These are phyloP conservation scores for Darksidea phi DNA, from an alignment of 495 filamentous ascomycete genomes.

Conservation along the genomic window DNA sequence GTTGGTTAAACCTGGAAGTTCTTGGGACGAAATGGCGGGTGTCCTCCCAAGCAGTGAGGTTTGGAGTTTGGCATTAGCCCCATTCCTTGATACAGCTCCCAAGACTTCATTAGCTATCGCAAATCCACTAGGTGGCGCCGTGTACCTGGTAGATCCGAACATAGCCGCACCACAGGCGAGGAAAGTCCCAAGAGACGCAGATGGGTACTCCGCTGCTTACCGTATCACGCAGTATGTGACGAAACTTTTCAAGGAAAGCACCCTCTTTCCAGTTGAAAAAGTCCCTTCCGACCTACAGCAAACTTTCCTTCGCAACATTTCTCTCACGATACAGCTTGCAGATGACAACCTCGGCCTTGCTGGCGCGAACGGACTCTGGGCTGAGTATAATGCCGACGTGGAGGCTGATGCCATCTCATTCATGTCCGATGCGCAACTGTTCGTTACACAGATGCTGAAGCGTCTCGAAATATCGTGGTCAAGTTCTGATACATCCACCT, in stretches of 20 bases:
- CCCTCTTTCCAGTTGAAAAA: constrained; percentile 21
- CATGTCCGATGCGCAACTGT: constrained; percentile 54
- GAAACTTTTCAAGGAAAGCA: constrained; percentile 50
- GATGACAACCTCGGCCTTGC: constrained; percentile 63
- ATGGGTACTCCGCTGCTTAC: constrained; percentile 68
- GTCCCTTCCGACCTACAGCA: constrained; percentile 11
- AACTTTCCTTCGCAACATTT: constrained; percentile 47
- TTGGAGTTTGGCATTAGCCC: constrained; percentile 57
- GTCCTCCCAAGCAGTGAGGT: constrained; percentile 51
- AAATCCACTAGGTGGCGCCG: constrained; percentile 65
- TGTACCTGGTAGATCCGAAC: constrained; percentile 59
- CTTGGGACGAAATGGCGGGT: constrained; percentile 43
- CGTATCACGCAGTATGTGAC: constrained; percentile 69
- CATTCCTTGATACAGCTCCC: constrained; percentile 59
- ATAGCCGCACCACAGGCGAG: not conserved
- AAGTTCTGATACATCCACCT: not conserved
- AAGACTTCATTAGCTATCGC: constrained; percentile 67
- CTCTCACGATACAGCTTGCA: constrained; percentile 57
- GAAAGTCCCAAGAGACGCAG: constrained; percentile 56
- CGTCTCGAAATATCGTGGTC: constrained; percentile 16
- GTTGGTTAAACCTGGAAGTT: constrained; percentile 46
- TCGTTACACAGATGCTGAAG: constrained; percentile 53
- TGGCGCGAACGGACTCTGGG: constrained; percentile 58
- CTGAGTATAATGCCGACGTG: constrained; percentile 48
- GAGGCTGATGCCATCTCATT: constrained; percentile 63